phyloP scores from a whole-genome alignment of 495 filamentous ascomycete genomes.

The Tetracladium setigerum region DNA sequence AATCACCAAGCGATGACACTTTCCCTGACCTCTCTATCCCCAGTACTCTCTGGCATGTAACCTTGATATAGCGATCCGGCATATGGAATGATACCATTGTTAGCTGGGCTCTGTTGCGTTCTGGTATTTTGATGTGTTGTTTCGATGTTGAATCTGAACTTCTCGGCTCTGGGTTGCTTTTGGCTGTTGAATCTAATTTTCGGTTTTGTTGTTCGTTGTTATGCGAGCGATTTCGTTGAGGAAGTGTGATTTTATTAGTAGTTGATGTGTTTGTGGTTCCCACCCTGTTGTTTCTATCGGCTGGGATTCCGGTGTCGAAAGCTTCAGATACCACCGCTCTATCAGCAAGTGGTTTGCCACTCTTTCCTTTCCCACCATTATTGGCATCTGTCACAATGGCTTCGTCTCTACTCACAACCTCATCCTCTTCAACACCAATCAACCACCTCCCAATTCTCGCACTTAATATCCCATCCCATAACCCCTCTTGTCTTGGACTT shows the following conservation, averaged over 20 bases:
- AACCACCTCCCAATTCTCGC: constrained; percentile 16
- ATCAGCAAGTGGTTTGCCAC: too few species aligned
- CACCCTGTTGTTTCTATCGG: too few species aligned
- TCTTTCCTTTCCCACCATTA: constrained; percentile 56
- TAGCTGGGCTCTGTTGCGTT: constrained; percentile 13
- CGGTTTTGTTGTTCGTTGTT: too few species aligned
- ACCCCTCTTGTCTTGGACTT: constrained; percentile 39
- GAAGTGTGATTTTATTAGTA: too few species aligned
- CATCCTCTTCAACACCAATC: constrained; percentile 14
- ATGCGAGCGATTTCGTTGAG: too few species aligned
- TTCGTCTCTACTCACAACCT: constrained; percentile 33
- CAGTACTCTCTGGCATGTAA: constrained; percentile 13
- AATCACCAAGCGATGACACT: constrained; percentile 14
- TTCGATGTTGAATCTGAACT: too few species aligned
- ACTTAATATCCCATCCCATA: constrained; percentile 31
- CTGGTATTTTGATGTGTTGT: constrained; percentile 1
- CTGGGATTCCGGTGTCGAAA: too few species aligned
- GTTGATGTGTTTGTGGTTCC: too few species aligned
- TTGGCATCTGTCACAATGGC: constrained; percentile 84
- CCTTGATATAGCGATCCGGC: constrained; percentile 15
- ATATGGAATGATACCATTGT: constrained; percentile 15
- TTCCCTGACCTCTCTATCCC: constrained; percentile 12
- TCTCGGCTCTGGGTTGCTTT: too few species aligned
- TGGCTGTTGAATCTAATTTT: too few species aligned
- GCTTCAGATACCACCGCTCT: too few species aligned